phyloP scores from a whole-genome alignment of 257 asterid genomes.

The Solanum paucissectum region DNA sequence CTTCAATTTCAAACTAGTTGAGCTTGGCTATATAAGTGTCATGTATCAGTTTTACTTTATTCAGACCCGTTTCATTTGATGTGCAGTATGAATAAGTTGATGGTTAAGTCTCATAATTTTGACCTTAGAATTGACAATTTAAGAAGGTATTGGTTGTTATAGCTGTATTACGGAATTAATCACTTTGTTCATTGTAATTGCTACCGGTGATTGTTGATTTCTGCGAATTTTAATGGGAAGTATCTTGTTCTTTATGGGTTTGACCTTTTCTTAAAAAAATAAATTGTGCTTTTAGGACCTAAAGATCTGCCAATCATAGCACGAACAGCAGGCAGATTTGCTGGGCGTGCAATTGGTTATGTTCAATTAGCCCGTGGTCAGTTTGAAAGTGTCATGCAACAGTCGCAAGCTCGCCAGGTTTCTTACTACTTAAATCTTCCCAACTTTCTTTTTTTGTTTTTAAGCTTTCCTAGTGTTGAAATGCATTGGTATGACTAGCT shows the following conservation, averaged over 20 bases:
- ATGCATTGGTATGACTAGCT: not conserved
- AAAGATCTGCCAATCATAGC: slow-evolving; percentile 73
- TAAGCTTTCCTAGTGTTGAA: not conserved
- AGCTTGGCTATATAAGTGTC: not conserved
- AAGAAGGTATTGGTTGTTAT: not conserved
- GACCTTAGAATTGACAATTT: not conserved
- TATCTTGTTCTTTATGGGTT: not conserved
- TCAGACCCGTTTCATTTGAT: not conserved
- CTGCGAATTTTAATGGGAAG: not conserved
- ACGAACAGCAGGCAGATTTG: slow-evolving; percentile 70
- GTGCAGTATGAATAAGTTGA: not conserved
- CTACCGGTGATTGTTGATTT: not conserved
- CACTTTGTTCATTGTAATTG: not conserved
- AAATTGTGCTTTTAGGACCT: slow-evolving; percentile 37
- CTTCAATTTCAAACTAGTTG: not conserved
- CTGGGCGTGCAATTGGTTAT: slow-evolving; percentile 78
- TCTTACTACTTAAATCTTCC: not conserved
- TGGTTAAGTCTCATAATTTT: not conserved
- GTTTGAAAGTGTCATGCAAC: slow-evolving; percentile 70
- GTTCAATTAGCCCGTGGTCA: slow-evolving; percentile 89
- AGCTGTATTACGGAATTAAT: not conserved
- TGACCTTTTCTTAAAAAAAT: not conserved
- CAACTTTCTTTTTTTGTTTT: not conserved
- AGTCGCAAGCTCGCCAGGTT: slow-evolving; percentile 83
- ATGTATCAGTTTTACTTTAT: not conserved